Evolutionary conservation across 305 asterid species (phyloP).

Genomic region (Fraxinus xanthoxyloides): DNA sequence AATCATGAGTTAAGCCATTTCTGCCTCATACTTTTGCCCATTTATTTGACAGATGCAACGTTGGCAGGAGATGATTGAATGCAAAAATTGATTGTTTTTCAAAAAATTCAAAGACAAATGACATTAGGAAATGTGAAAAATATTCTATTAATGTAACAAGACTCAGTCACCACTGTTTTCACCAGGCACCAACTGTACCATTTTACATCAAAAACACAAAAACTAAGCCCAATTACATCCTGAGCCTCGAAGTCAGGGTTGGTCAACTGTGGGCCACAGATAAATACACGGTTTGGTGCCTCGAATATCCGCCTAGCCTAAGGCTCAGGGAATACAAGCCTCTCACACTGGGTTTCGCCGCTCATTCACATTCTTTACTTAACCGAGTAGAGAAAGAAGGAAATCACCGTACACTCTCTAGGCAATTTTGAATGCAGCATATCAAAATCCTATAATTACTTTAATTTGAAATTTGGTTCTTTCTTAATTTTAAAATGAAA

Average conservation of each 20-base stretch:
- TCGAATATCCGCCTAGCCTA: conserved; percentile 21
- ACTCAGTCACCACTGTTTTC: too few species aligned
- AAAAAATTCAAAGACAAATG: too few species aligned
- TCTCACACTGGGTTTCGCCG: conserved; percentile 57
- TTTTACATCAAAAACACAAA: background rate
- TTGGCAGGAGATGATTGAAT: too few species aligned
- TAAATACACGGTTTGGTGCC: conserved; percentile 9
- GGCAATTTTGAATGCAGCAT: conserved; percentile 29
- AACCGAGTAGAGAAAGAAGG: conserved; percentile 53
- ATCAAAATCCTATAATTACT: background rate
- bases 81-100: too few species aligned
- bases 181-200: conserved; percentile 11
- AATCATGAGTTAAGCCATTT: background rate
- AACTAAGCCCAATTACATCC: conserved; percentile 8
- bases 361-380: conserved; percentile 51
- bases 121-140: too few species aligned
- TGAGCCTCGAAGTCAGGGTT: conserved; percentile 48
- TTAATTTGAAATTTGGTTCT: background rate
- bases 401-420: conserved; percentile 22
- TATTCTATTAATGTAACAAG: too few species aligned
- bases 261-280: conserved; percentile 46
- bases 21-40: too few species aligned
- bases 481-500: conserved; percentile 19
- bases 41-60: too few species aligned
- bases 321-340: conserved; percentile 31